Evolutionary conservation across 129 eudicot species (phyloP).

Genomic region (Flaveria bidentis): DNA sequence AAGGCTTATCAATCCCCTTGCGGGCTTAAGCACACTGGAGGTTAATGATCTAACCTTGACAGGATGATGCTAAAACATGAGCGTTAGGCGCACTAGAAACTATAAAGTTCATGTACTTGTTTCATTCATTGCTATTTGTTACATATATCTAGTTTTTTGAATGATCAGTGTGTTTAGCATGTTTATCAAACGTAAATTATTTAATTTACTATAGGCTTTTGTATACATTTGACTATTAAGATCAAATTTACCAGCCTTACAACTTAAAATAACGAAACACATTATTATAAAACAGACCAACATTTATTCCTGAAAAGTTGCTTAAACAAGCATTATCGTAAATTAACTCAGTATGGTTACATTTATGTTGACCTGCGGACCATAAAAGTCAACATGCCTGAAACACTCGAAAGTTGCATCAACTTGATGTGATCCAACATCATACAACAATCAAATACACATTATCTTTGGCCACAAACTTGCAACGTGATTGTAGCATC

Average conservation of each 20-base stretch:
- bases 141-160: neutral
- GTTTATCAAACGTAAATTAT: neutral
- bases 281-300: slow-evolving; percentile 25
- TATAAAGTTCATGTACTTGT: neutral
- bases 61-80: slow-evolving; percentile 13
- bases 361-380: slow-evolving; percentile 25
- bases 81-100: neutral
- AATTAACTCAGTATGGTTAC: slow-evolving; percentile 24
- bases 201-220: too few relatives aligned
- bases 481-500: neutral
- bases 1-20: too few relatives aligned
- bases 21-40: too few relatives aligned
- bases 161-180: neutral
- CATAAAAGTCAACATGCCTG: slow-evolving; percentile 31
- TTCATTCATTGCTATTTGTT: neutral
- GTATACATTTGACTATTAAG: too few relatives aligned
- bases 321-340: slow-evolving; percentile 25
- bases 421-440: slow-evolving; percentile 27
- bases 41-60: slow-evolving; percentile 13
- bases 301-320: slow-evolving; percentile 35
- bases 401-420: slow-evolving; percentile 23
- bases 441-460: slow-evolving; percentile 34
- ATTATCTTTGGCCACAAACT: slow-evolving; percentile 28
- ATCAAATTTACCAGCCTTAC: neutral
- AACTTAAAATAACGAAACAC: neutral